phyloP scores from a whole-genome alignment of 176 grass and related monocot species.

The Pontederia crassipes region DNA sequence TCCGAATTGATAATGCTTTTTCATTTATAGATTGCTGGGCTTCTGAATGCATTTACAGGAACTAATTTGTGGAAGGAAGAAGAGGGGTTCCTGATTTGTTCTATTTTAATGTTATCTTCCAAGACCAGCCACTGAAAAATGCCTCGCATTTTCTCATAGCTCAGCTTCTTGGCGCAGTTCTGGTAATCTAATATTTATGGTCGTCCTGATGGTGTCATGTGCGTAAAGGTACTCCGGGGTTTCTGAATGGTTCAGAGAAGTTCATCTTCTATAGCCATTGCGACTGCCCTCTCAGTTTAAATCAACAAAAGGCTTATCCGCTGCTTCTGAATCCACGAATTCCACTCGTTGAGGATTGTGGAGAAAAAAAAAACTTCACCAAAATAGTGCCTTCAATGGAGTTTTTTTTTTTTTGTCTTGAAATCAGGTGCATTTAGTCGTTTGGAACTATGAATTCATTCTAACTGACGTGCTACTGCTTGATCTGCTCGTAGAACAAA shows the following conservation, averaged over 20 bases:
- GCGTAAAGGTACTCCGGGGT: slow-evolving; percentile 33
- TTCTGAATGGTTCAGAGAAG: slow-evolving; percentile 34
- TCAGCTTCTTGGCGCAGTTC: background rate
- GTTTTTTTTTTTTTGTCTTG: slow-evolving; percentile 12
- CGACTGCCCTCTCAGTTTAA: slow-evolving; percentile 7
- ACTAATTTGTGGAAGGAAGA: no score
- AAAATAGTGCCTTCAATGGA: slow-evolving; percentile 21
- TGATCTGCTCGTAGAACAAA: slow-evolving; percentile 10
- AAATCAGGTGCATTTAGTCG: background rate
- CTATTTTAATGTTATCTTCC: slow-evolving; percentile 58
- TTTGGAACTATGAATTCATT: background rate
- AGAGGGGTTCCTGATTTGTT: background rate
- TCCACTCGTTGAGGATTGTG: slow-evolving; percentile 11
- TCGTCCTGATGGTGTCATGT: background rate
- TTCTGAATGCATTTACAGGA: no score
- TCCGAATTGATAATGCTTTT: background rate
- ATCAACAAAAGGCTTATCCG: slow-evolving; percentile 26
- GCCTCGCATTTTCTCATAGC: background rate
- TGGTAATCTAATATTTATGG: background rate
- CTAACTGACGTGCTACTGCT: background rate
- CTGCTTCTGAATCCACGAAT: slow-evolving; percentile 15
- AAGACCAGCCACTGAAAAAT: slow-evolving; percentile 36
- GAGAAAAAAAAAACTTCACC: slow-evolving; percentile 2
- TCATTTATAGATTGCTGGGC: no score
- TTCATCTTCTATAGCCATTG: slow-evolving; percentile 7